Conservation (phyloP, 2,329 filamentous ascomycete species). For the Thelonectria olida region DNA sequence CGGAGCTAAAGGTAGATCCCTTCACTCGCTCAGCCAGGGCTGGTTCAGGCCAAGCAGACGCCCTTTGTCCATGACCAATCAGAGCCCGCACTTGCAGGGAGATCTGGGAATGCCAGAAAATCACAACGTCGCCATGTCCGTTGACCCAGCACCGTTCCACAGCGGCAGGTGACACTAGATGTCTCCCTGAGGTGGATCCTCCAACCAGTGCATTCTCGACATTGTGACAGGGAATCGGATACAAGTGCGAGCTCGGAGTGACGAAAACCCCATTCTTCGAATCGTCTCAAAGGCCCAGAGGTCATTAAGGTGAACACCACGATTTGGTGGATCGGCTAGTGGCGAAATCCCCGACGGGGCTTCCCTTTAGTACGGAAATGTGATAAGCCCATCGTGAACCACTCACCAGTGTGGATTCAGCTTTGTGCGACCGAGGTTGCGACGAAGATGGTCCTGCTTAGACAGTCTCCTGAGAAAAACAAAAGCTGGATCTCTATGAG, state of each 20-base stretch:
- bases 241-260: not conserved
- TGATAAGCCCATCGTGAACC: not conserved
- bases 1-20: slow-evolving; percentile 31
- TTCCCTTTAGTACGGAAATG: slow-evolving; percentile 2
- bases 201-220: no score
- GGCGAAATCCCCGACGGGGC: slow-evolving; percentile 12
- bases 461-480: not conserved
- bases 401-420: not conserved
- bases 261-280: not conserved
- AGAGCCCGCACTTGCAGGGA: not conserved
- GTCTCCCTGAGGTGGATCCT: no score
- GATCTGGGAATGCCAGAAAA: slow-evolving; percentile 1
- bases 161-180: slow-evolving; percentile 3
- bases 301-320: slow-evolving; percentile 6
- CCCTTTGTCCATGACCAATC: slow-evolving; percentile 7
- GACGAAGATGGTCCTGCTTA: not conserved
- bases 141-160: slow-evolving; percentile 1
- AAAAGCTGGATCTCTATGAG: not conserved
- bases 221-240: no score
- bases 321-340: slow-evolving; percentile 10
- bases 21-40: slow-evolving; percentile 21
- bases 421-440: not conserved
- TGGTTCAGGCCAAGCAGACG: slow-evolving; percentile 11
- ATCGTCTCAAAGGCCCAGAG: not conserved
- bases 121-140: slow-evolving; percentile 1